phyloP scores from a whole-genome alignment of 345 rosid species.

The Stellera chamaejasme region DNA sequence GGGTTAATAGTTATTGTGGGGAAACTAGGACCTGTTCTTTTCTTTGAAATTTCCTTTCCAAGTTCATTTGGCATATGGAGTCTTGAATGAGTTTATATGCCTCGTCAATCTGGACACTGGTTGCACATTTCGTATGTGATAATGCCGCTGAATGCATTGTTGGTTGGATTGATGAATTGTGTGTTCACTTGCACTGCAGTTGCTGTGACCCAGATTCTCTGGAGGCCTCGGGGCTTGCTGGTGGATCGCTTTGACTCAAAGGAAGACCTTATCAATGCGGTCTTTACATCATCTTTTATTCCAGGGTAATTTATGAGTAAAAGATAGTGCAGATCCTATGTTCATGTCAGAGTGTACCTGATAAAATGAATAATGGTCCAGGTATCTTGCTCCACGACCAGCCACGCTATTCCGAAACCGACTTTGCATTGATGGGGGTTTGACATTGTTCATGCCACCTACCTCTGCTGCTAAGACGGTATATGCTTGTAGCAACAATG shows the following conservation, averaged over 20 bases:
- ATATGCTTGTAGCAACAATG: constrained; percentile 13
- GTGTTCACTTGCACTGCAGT: constrained; percentile 33
- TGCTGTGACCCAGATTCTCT: constrained; percentile 89
- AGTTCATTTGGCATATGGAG: too few relatives aligned
- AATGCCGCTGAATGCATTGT: too few relatives aligned
- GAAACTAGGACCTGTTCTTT: too few relatives aligned
- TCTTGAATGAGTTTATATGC: too few relatives aligned
- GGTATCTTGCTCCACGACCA: constrained; percentile 92
- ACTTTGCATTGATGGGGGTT: constrained; percentile 90
- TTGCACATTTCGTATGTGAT: too few relatives aligned
- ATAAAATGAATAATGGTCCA: constrained; percentile 21
- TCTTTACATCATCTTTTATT: constrained; percentile 81
- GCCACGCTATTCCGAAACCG: constrained; percentile 82
- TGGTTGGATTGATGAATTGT: constrained; percentile 6
- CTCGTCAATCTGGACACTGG: too few relatives aligned
- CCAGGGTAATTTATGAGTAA: constrained; percentile 53
- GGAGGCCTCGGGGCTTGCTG: constrained; percentile 86
- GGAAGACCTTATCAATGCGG: constrained; percentile 83
- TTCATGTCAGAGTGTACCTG: constrained; percentile 8
- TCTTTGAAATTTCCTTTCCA: too few relatives aligned
- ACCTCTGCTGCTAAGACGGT: constrained; percentile 88
- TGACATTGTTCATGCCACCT: constrained; percentile 95
- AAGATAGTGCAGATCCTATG: background rate
- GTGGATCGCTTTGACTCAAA: constrained; percentile 97
- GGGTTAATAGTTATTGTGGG: too few relatives aligned